A percentile compares a stretch with the other conserved stretches of the same genome.
These are phyloP conservation scores for Musa itinerans DNA, from an alignment of 176 grass and related monocot species.

Conservation along the genomic window DNA sequence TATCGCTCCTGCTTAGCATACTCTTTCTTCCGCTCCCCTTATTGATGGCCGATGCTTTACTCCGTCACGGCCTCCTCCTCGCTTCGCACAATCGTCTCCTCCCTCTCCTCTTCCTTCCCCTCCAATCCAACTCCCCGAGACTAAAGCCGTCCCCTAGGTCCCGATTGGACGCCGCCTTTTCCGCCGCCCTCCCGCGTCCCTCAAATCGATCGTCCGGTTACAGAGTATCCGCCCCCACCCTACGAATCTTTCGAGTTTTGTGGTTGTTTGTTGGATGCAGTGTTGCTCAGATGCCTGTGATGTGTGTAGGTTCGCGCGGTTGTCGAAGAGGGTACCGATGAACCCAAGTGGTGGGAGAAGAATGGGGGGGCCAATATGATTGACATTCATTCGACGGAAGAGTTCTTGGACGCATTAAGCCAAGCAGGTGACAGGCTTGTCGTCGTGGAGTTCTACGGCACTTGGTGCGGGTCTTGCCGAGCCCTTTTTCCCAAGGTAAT, in stretches of 20 bases:
- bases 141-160: not conserved
- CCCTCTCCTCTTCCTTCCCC: not conserved
- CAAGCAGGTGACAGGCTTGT: conserved; percentile 74
- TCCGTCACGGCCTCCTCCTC: not conserved
- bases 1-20: too few species aligned
- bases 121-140: not conserved
- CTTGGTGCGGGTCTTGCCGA: conserved; percentile 93
- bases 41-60: conserved; percentile 10
- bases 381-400: conserved; percentile 85
- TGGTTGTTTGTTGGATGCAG: not conserved
- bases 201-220: not conserved
- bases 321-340: conserved; percentile 25
- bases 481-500: conserved; percentile 88
- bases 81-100: not conserved
- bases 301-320: conserved; percentile 44
- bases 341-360: conserved; percentile 91
- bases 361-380: conserved; percentile 84
- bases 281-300: not conserved
- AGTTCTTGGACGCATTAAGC: conserved; percentile 77
- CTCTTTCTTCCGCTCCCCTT: not conserved
- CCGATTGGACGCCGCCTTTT: not conserved
- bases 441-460: conserved; percentile 83
- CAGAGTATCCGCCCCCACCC: not conserved
- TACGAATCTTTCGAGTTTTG: not conserved
- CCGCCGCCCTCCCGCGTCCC: not conserved